phyloP scores from a whole-genome alignment of 257 asterid species.

The Solanum boliviense region DNA sequence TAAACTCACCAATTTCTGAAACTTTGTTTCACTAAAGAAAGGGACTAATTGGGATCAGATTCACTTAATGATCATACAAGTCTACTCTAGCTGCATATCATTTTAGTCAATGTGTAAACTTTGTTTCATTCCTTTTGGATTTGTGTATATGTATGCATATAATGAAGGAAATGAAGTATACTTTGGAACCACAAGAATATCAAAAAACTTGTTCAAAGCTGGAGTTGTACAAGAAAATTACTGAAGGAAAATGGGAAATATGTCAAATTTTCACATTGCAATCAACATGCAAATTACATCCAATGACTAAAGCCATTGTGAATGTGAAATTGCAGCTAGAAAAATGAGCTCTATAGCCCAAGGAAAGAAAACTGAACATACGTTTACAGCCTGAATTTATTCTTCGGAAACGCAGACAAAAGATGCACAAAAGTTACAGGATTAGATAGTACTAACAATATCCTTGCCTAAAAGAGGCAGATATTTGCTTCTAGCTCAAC shows the following conservation, averaged over 20 bases:
- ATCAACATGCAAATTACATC: not conserved
- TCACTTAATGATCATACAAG: not conserved
- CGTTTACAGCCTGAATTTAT: constrained; percentile 12
- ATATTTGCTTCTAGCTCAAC: constrained; percentile 2
- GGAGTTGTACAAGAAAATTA: not conserved
- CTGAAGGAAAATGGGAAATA: not conserved
- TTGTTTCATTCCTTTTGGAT: not conserved
- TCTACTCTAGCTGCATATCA: not conserved
- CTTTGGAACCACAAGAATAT: not conserved
- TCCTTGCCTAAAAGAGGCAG: constrained; percentile 7
- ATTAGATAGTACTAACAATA: constrained; percentile 17
- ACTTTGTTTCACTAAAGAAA: not conserved
- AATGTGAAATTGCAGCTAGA: not conserved
- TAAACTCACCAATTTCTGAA: not conserved
- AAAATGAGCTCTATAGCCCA: not conserved
- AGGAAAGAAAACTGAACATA: not conserved
- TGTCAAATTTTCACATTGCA: not conserved
- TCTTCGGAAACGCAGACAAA: constrained; percentile 7
- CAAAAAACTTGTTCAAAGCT: not conserved
- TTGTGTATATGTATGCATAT: not conserved
- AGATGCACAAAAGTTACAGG: constrained; percentile 33
- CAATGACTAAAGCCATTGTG: not conserved
- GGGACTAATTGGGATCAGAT: not conserved
- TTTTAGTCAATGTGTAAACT: not conserved
- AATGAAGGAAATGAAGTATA: no score